Evolutionary conservation across 1,284 basidiomycete genomes (phyloP), one percentile per base, ranked within the genome.

Genomic region (Trametes polyzona): DNA sequence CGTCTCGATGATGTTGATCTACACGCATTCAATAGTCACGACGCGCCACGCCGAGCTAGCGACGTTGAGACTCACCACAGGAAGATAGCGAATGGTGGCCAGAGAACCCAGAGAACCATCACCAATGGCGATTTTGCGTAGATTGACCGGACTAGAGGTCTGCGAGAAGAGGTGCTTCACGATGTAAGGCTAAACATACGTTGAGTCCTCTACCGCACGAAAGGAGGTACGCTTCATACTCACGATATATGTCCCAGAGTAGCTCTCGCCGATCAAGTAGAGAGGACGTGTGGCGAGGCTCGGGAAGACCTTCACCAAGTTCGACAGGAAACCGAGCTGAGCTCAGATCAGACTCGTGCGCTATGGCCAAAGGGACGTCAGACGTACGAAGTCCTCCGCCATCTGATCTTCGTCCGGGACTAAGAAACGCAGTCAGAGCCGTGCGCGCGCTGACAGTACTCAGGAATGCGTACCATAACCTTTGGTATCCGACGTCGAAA

Each of bases 331-430:
- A 17, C 58, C 61, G 23, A 69, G 53, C 67, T 67, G 27, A n/a
- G 14, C 6, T 24, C n/a, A 17, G 14, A 8, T 11, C 7, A 4
- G n/a, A 21, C 40, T 11, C 55, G 51, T 39, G 3, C n/a, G 6
- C 6, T 23, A 16, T 12, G 17, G 8, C 37, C 1, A 35, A 27
- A 42, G n/a, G 12, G 24, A 30, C 2, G 16, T 4, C 4, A 5
- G 14, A 29, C 83, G 63, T 57, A 89, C 88, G 59, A 90, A 90
- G 67, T 90, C 88, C 48, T 73, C 62, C 3, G 79, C 87, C 74
- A 90, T 79, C 68, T 88, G 83, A 59, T 88, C 81, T 67, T 89
- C 85, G 57, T 84, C 79, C 24, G 75, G 72, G 54, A 84, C 87
- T 88, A 29, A 36, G 35, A 16, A 4, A 6, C 23, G 44, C n/a